Conservation (phyloP, 108 stramenopile species). For the Fragilariopsis cylindrus region DNA sequence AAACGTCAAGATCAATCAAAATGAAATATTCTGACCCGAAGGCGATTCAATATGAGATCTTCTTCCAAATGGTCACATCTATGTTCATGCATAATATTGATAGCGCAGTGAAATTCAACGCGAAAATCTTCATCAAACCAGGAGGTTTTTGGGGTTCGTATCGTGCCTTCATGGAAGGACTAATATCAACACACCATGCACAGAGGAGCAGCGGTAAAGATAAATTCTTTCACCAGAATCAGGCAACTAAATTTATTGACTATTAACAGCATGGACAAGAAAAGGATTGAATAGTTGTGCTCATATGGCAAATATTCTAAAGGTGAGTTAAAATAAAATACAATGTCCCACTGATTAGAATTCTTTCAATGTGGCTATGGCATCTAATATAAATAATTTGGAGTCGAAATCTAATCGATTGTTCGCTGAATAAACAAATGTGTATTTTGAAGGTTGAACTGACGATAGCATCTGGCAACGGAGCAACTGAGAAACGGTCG, state of each 20-base stretch:
- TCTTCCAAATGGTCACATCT: constrained; percentile 27
- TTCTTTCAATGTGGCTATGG: neutral
- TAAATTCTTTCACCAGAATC: constrained; percentile 10
- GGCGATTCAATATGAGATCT: constrained; percentile 22
- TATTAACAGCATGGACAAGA: constrained; percentile 23
- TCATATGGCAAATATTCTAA: constrained; percentile 30
- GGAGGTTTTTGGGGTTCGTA: constrained; percentile 22
- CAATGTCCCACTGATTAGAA: neutral
- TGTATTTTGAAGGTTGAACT: constrained; percentile 1
- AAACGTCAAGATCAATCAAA: neutral
- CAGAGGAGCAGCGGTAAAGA: constrained; percentile 6
- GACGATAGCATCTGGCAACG: constrained; percentile 2
- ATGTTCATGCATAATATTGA: constrained; percentile 24
- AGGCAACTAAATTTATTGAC: constrained; percentile 23
- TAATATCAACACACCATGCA: constrained; percentile 14
- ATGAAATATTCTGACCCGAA: neutral
- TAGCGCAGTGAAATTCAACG: constrained; percentile 13
- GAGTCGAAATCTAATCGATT: too few species aligned
- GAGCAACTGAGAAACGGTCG: neutral
- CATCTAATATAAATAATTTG: neutral
- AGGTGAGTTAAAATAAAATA: constrained; percentile 1
- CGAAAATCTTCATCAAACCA: constrained; percentile 16
- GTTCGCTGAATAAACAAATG: too few species aligned
- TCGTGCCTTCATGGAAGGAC: constrained; percentile 26
- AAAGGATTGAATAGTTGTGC: constrained; percentile 17